These are phyloP conservation scores for Kodamaea leandrae DNA, from an alignment of 805 yeast species.

Conservation along the genomic window DNA sequence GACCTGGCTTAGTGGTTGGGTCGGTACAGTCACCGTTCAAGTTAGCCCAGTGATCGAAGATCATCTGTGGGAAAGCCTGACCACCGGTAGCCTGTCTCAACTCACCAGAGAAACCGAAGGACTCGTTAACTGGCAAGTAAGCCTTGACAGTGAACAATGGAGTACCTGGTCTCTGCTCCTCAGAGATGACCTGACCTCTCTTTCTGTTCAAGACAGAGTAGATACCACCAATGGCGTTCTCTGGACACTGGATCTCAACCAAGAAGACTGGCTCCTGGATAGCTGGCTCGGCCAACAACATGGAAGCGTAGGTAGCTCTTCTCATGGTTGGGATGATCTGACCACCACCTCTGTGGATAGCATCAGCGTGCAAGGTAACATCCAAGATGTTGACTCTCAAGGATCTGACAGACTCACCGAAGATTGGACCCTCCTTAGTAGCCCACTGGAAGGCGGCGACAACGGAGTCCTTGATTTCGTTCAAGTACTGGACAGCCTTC, in stretches of 20 bases:
- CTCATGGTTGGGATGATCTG: conserved; percentile 99
- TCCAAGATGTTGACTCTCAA: conserved; percentile 97
- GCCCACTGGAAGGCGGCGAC: conserved; percentile 99
- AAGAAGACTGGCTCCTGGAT: conserved; percentile 99
- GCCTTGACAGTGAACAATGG: conserved; percentile 99
- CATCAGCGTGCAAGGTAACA: conserved; percentile 99
- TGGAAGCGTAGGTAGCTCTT: conserved; percentile 98
- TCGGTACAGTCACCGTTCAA: conserved; percentile 92
- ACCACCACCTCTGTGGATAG: conserved; percentile 99
- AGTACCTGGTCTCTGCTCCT: conserved; percentile 99
- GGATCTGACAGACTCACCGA: conserved; percentile 96
- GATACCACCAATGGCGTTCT: conserved; percentile 99
- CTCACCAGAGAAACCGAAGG: conserved; percentile 99
- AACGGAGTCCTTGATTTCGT: conserved; percentile 98
- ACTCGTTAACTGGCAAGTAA: conserved; percentile 99
- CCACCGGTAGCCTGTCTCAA: conserved; percentile 99
- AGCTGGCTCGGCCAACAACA: conserved; percentile 97
- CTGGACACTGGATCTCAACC: conserved; percentile 99
- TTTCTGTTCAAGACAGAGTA: conserved; percentile 98
- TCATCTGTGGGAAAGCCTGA: conserved; percentile 99
- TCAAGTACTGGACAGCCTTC: conserved; percentile 98
- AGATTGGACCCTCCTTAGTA: conserved; percentile 98
- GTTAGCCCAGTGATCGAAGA: conserved; percentile 97
- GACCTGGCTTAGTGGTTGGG: conserved; percentile 67
- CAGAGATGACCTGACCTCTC: conserved; percentile 99